These are phyloP conservation scores for Calonectria leucothoes DNA, from an alignment of 2,329 filamentous ascomycete genomes.

Conservation along the genomic window DNA sequence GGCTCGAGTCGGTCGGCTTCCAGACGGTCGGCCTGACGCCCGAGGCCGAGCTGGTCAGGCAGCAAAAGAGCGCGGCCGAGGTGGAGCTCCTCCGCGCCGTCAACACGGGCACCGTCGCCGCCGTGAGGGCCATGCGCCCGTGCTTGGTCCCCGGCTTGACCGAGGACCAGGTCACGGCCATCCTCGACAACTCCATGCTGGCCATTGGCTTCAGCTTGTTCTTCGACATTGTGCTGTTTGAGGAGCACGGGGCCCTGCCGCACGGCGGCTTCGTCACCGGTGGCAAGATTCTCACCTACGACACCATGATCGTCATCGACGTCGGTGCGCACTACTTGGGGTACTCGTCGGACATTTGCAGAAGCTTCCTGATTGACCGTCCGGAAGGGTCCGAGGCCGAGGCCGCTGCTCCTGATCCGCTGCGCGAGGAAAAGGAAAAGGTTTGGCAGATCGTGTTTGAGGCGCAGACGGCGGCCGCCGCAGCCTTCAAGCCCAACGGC, in stretches of 20 bases:
- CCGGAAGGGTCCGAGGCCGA: constrained; percentile 27
- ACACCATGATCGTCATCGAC: constrained; percentile 72
- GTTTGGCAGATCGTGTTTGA: constrained; percentile 72
- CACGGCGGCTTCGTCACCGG: constrained; percentile 66
- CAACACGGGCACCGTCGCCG: constrained; percentile 72
- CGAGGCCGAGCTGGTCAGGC: constrained; percentile 67
- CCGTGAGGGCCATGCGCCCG: constrained; percentile 66
- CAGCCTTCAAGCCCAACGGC: constrained; percentile 61
- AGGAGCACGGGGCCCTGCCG: constrained; percentile 63
- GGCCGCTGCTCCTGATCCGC: constrained; percentile 24
- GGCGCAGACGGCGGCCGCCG: constrained; percentile 68
- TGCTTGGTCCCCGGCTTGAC: constrained; percentile 68
- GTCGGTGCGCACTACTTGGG: constrained; percentile 71
- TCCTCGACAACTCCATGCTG: constrained; percentile 66
- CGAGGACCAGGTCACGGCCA: constrained; percentile 66
- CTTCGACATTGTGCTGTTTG: constrained; percentile 74
- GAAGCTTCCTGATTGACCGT: constrained; percentile 67
- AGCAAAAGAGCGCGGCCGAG: constrained; percentile 67
- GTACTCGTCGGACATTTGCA: constrained; percentile 73
- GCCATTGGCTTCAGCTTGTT: constrained; percentile 67
- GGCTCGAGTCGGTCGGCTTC: constrained; percentile 65
- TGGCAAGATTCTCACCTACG: constrained; percentile 60
- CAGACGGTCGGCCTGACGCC: constrained; percentile 64
- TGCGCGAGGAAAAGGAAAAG: constrained; percentile 61
- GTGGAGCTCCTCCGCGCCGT: constrained; percentile 69